These are phyloP conservation scores for Pseudozyma tsukubaensis DNA, from an alignment of 1,284 basidiomycete species.

Conservation along the genomic window DNA sequence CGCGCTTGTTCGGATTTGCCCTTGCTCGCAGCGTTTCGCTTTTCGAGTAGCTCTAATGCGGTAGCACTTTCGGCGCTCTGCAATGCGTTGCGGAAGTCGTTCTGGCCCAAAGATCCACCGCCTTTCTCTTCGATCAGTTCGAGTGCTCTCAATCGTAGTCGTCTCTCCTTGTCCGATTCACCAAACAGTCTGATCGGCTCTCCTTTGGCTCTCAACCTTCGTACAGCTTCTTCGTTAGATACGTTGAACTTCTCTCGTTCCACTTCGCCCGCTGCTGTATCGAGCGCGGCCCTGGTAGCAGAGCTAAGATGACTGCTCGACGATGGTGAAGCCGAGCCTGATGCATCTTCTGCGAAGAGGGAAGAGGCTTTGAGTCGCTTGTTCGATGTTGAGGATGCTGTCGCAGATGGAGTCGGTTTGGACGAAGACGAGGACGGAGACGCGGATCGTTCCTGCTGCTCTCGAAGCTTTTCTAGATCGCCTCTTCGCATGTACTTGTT, in stretches of 20 bases:
- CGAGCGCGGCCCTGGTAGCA: conserved; percentile 20
- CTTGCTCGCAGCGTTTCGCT: conserved; percentile 49
- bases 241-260: conserved; percentile 78
- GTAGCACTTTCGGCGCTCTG: conserved; percentile 79
- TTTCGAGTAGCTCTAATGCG: conserved; percentile 76
- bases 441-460: conserved; percentile 33
- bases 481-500: conserved; percentile 61
- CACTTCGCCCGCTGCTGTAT: conserved; percentile 29
- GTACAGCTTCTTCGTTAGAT: conserved; percentile 89
- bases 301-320: conserved; percentile 10
- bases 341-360: background rate
- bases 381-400: conserved; percentile 2
- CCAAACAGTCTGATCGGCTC: conserved; percentile 95
- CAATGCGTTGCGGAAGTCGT: conserved; percentile 93
- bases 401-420: conserved; percentile 2
- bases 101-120: conserved; percentile 53
- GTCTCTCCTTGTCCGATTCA: conserved; percentile 91
- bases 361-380: conserved; percentile 8
- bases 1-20: conserved; percentile 48
- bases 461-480: conserved; percentile 47
- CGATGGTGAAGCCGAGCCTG: conserved; percentile 1
- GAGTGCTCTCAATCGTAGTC: conserved; percentile 87
- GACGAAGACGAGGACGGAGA: conserved; percentile 14
- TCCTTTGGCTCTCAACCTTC: conserved; percentile 86
- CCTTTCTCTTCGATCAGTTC: conserved; percentile 79